Percentiles rank a stretch among this genome's conserved stretches.
Evolutionary conservation across 495 filamentous ascomycete species (phyloP).

Genomic region (Penicillium arizonense): DNA sequence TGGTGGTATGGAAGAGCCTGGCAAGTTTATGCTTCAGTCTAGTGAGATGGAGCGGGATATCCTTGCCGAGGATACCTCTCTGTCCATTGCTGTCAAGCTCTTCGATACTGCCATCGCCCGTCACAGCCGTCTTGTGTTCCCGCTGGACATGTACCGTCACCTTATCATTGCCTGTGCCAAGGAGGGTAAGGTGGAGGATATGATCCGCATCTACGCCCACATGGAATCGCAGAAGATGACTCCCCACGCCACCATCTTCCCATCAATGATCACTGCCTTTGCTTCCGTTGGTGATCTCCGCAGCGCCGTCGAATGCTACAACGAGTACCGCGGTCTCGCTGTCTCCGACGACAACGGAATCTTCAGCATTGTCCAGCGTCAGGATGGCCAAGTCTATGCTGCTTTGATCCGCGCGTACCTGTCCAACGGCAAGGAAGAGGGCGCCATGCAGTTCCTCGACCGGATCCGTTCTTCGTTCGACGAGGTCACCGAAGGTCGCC

Average conservation of each 20-base stretch:
- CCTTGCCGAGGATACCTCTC: conserved; percentile 79
- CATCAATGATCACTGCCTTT: conserved; percentile 90
- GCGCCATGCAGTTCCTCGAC: conserved; percentile 77
- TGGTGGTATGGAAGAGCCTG: conserved; percentile 80
- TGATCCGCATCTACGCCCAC: conserved; percentile 84
- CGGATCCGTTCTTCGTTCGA: conserved; percentile 65
- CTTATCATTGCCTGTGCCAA: conserved; percentile 84
- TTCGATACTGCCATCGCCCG: conserved; percentile 69
- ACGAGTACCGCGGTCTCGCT: conserved; percentile 84
- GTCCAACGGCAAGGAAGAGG: conserved; percentile 70
- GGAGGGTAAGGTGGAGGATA: conserved; percentile 73
- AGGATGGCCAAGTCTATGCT: conserved; percentile 83
- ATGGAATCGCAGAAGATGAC: conserved; percentile 75
- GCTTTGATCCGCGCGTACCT: conserved; percentile 85
- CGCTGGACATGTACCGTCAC: conserved; percentile 73
- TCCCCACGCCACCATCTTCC: conserved; percentile 77
- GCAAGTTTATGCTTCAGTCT: conserved; percentile 87
- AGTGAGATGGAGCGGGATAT: conserved; percentile 80
- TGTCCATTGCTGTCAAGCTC: conserved; percentile 77
- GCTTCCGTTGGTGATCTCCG: conserved; percentile 73
- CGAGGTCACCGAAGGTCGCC: conserved; percentile 52
- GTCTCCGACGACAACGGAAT: conserved; percentile 76
- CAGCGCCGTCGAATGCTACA: conserved; percentile 93
- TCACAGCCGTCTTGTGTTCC: conserved; percentile 52
- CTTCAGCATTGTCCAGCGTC: conserved; percentile 64